Conservation (phyloP, 2,329 filamentous ascomycete species). For the Venturia carpophila region DNA sequence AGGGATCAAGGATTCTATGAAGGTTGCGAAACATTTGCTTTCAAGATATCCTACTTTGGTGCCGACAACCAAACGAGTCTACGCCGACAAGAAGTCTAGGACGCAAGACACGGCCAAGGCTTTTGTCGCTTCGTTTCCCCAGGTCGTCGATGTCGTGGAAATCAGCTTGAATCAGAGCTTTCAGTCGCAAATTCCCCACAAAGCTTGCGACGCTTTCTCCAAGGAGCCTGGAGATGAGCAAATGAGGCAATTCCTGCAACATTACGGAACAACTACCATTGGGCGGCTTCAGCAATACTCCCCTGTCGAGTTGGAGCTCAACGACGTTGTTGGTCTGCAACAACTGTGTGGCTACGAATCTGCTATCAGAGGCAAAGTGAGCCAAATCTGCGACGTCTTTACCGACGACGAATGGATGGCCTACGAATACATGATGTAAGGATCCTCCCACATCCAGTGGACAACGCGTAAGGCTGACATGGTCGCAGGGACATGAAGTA, state of each 20-base stretch:
- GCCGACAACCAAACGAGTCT: conserved; percentile 20
- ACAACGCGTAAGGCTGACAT: not conserved
- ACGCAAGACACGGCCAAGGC: conserved; percentile 31
- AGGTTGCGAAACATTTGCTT: conserved; percentile 20
- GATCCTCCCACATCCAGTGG: not conserved
- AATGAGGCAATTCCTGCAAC: conserved; percentile 26
- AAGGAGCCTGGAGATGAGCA: conserved; percentile 29
- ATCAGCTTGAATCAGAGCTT: conserved; percentile 27
- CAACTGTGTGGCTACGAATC: conserved; percentile 21
- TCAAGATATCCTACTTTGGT: conserved; percentile 20
- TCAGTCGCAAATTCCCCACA: conserved; percentile 30
- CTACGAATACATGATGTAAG: conserved; percentile 20
- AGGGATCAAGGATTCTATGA: conserved; percentile 19
- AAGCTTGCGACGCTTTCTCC: conserved; percentile 29
- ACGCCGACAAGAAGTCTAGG: conserved; percentile 32
- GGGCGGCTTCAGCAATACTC: conserved; percentile 22
- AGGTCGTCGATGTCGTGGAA: conserved; percentile 30
- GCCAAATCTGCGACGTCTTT: conserved; percentile 20
- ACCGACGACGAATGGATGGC: conserved; percentile 22
- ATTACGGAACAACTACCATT: conserved; percentile 26
- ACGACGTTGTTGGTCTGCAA: conserved; percentile 21
- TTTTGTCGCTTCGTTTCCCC: conserved; percentile 27
- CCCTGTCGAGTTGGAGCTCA: conserved; percentile 19
- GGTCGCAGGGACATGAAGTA: conserved; percentile 20
- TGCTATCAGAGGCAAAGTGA: conserved; percentile 20